Conservation (phyloP, 306 rosid species). For the Senna siamea region DNA sequence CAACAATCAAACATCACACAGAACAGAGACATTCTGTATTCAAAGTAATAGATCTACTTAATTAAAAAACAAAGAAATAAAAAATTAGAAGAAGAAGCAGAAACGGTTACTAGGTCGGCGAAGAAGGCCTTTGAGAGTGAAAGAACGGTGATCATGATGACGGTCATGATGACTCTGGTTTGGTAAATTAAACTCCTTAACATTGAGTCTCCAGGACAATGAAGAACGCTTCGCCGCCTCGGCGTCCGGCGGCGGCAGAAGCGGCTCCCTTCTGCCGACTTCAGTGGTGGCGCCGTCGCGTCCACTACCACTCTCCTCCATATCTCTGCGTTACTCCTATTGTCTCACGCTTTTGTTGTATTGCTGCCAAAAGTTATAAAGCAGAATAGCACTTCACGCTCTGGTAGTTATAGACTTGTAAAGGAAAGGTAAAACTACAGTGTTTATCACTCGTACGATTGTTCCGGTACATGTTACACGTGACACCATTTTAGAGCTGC, state of each 20-base stretch:
- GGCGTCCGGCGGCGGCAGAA: conserved; percentile 23
- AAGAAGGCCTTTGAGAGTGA: conserved; percentile 26
- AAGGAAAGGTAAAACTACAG: not conserved
- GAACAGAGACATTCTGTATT: not conserved
- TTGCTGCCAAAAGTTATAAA: not conserved
- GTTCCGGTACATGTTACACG: not conserved
- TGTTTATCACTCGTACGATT: not conserved
- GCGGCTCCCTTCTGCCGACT: conserved; percentile 27
- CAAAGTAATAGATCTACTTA: not conserved
- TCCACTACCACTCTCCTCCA: conserved; percentile 27
- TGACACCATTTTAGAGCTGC: not conserved
- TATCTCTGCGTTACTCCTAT: not conserved
- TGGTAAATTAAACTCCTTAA: conserved; percentile 43
- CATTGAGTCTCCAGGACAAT: conserved; percentile 45
- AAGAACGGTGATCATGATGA: not conserved
- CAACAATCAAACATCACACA: not conserved
- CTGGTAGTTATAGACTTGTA: not conserved
- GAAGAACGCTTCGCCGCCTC: not conserved
- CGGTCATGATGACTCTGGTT: not conserved
- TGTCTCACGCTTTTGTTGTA: not conserved
- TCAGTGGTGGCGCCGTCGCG: not conserved
- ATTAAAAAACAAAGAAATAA: too few relatives aligned
- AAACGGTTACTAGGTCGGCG: conserved; percentile 38
- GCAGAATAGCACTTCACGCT: not conserved
- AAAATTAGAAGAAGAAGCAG: not conserved